Evolutionary conservation across 1,284 basidiomycete species (phyloP), one percentile per base, ranked within the genome.

Genomic region (Fomitopsis betulina): DNA sequence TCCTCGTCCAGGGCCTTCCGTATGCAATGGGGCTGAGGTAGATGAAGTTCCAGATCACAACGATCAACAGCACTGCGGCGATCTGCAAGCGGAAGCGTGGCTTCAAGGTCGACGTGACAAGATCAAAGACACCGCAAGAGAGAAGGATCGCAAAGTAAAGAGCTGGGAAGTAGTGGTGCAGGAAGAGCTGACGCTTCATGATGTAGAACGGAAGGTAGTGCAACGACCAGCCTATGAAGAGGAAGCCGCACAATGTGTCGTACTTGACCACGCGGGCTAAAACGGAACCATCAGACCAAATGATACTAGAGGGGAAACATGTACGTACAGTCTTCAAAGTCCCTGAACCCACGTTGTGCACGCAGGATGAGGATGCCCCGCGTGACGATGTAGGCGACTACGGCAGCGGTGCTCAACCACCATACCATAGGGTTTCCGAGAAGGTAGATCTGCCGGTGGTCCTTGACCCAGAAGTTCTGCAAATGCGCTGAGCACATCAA

Each of bases 391-490:
- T 97, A 98, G 1, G 79, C 70, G 1, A 81, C 65, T 5, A 98
- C 83, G 1, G 92, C 82, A 1, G 86, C 68, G 0, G 90, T 87
- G 65, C 92, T 90, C 23, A 87, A 73, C 82, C 89, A 97, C 96
- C 96, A 98, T 21, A 97, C 81, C 60, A 96, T 79, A 0, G 95
- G 94, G 72, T 98, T 99, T 7, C 96, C 96, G 33, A 98, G 81
- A 45, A 99, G 82, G 73, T 99, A 99, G 60, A 99, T 91, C 70
- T 98, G 96, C 38, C 85, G 83, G 71, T 98, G 90, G 62, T 98
- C 92, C 73, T 96, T 95, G 43, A 96, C 94, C 97, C 97, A 99
- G 76, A 98, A 99, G 76, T 96, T 95, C 89, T 93, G 30, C n/a
- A 21, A 10, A 15, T 2, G 25, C 38, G 3, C 32, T 59, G 13